Evolutionary conservation across 1,284 basidiomycete species (phyloP).

Genomic region (Rhodotorula sp.): DNA sequence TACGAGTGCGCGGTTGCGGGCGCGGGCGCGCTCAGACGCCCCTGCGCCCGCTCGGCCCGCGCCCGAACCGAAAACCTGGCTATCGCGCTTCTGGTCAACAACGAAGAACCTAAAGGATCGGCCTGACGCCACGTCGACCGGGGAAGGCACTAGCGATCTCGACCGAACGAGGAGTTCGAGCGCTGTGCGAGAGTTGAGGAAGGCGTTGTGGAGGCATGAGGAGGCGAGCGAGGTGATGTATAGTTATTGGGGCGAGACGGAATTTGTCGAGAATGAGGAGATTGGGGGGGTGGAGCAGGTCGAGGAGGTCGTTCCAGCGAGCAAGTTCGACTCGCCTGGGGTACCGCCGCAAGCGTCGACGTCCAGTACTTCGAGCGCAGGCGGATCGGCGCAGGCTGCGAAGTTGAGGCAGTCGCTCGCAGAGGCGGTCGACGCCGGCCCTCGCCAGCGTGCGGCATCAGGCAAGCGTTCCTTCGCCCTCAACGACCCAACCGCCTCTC

Average conservation of each 20-base stretch:
- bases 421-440: neutral
- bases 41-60: neutral
- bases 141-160: neutral
- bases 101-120: neutral
- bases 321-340: neutral
- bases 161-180: neutral
- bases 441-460: neutral
- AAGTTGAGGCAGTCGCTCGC: neutral
- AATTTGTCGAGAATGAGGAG: slow-evolving; percentile 19
- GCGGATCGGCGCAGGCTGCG: neutral
- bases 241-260: slow-evolving; percentile 31
- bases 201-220: slow-evolving; percentile 18
- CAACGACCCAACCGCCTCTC: slow-evolving; percentile 15
- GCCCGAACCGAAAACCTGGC: neutral
- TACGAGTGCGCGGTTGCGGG: neutral
- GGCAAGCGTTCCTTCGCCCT: slow-evolving; percentile 28
- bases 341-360: neutral
- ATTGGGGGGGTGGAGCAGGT: neutral
- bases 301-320: neutral
- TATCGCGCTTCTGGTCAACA: slow-evolving; percentile 1
- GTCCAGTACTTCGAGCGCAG: no score
- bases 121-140: neutral
- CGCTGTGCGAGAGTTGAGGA: slow-evolving; percentile 1
- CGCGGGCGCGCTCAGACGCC: neutral
- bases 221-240: slow-evolving; percentile 8